Evolutionary conservation across 345 rosid genomes (phyloP).

Genomic region (Lumnitzera littorea): DNA sequence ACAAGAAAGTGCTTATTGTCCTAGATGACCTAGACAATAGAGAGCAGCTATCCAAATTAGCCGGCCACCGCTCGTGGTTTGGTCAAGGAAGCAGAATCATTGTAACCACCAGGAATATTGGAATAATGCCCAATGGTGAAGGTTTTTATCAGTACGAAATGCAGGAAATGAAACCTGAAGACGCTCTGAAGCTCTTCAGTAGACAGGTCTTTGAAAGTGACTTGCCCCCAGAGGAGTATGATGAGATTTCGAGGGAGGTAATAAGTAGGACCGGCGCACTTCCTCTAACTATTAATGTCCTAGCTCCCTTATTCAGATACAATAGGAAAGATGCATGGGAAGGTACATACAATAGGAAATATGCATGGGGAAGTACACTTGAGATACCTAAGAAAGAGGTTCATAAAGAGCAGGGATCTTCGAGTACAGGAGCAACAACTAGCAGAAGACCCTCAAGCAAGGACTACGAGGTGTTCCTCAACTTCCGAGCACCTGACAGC

Average conservation of each 20-base stretch:
- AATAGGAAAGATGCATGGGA: neutral
- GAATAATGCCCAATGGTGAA: constrained; percentile 5
- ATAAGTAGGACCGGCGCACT: neutral
- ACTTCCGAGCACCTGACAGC: constrained; percentile 11
- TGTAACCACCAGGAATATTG: constrained; percentile 12
- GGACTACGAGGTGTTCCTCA: constrained; percentile 13
- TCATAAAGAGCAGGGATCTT: constrained; percentile 7
- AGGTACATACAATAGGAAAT: neutral
- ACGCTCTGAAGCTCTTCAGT: constrained; percentile 10
- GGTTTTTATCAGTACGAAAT: constrained; percentile 6
- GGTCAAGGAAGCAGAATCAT: constrained; percentile 11
- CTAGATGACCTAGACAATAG: no score
- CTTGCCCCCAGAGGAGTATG: no score
- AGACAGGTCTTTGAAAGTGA: no score
- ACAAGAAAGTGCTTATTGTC: no score
- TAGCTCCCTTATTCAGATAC: neutral
- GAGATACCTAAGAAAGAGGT: constrained; percentile 7
- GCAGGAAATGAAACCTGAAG: neutral
- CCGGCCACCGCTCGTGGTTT: neutral
- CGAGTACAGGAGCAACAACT: constrained; percentile 10
- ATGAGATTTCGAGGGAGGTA: no score
- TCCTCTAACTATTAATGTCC: neutral
- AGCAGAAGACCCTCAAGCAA: neutral
- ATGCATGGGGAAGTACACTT: neutral
- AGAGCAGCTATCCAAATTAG: neutral